Evolutionary conservation across 2,329 filamentous ascomycete genomes (phyloP), one percentile per base, ranked within the genome.

Genomic region (Volutella citrinella): DNA sequence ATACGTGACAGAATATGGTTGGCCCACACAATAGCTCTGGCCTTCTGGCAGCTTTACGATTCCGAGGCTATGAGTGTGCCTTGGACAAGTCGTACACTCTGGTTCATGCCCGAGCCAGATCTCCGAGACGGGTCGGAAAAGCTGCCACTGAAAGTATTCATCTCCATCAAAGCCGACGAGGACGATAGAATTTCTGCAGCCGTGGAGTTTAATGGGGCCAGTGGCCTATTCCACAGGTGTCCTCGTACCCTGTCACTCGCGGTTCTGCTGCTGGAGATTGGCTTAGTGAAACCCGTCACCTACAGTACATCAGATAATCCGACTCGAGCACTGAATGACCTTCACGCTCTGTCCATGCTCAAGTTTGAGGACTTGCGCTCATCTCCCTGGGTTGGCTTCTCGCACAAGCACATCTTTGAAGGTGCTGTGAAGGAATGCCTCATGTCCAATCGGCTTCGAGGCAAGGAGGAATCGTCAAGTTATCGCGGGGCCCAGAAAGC

Each of bases 41-140:
- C 43, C 4, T 41, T 32, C n/a, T 41, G 37, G 31, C 35, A 44
- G 11, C 45, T 37, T 16, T 47, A 47, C 11, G 32, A 45, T 19
- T 45, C 45, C n/a, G 32, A 43, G 3, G 25, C 36, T 14, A 43
- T 45, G 42, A 19, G 32, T 3, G 24, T 25, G 8, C 28, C 23
- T 10, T 47, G 45, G 45, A 47, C 19, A 8, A 47, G 40, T 26
- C 23, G 28, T 2, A 24, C 18, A 1, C 45, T 47, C 10, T 36
- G 32, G 38, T 45, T 47, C 18, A 46, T 46, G 44, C 29, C 41
- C 18, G 30, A 38, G 30, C 26, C 22, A 14, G 23, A 36, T 26
- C 18, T 27, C 4, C 27, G 18, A 21, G 24, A 31, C 14, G 15
- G 22, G 17, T 27, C 18, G 8, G 26, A 36, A 20, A 13, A 17